These are phyloP conservation scores for Tuber brumale DNA, from an alignment of 495 filamentous ascomycete species.

Conservation along the genomic window DNA sequence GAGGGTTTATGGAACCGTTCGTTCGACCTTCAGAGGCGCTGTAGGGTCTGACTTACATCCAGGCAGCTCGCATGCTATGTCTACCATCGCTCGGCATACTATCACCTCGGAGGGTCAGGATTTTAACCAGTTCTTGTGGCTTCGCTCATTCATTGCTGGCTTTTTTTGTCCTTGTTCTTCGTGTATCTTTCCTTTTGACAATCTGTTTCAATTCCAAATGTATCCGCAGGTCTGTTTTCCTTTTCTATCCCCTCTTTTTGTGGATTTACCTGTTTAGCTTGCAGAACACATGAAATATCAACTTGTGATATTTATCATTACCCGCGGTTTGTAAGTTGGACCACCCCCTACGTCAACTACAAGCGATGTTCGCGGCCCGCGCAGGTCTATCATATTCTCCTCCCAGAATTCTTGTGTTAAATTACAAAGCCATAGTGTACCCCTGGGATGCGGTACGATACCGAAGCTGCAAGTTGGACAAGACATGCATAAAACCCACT, in stretches of 20 bases:
- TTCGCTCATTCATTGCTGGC: neutral
- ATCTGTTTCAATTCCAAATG: neutral
- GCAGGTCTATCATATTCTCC: neutral
- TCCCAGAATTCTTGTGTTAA: neutral
- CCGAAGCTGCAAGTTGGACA: neutral
- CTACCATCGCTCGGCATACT: neutral
- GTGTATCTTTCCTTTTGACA: neutral
- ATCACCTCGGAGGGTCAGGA: too few relatives aligned
- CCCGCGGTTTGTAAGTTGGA: neutral
- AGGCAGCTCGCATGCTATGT: neutral
- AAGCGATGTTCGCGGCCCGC: neutral
- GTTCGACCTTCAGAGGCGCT: neutral
- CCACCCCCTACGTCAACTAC: neutral
- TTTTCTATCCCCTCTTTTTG: neutral
- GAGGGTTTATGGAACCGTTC: neutral
- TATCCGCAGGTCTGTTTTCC: neutral
- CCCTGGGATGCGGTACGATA: neutral
- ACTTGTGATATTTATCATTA: neutral
- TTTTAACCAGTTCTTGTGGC: neutral
- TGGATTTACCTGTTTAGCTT: neutral
- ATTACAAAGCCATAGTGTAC: neutral
- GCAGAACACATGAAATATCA: neutral
- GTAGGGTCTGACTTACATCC: neutral
- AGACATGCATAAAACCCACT: neutral
- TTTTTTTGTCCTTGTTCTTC: neutral